A percentile compares a stretch with the other conserved stretches of the same genome.
Evolutionary conservation across 2,329 filamentous ascomycete species (phyloP).

Genomic region (Tolypocladium pustulatum): DNA sequence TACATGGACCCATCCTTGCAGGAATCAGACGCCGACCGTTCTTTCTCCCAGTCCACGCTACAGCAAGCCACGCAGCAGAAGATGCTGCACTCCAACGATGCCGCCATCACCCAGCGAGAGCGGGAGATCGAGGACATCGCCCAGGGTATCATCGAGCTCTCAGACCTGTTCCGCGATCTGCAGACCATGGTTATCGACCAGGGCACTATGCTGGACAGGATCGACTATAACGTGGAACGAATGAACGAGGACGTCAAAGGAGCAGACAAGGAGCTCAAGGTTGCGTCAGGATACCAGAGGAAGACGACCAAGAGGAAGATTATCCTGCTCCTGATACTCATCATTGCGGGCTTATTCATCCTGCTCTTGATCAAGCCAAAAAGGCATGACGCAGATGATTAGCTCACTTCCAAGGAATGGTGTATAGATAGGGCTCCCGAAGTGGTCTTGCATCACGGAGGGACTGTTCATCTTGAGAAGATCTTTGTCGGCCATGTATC

Average conservation of each 20-base stretch:
- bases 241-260: conserved; percentile 91
- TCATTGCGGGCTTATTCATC: conserved; percentile 82
- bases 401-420: not conserved
- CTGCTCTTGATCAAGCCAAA: conserved; percentile 73
- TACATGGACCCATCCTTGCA: conserved; percentile 81
- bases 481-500: conserved; percentile 11
- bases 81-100: conserved; percentile 65
- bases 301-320: conserved; percentile 85
- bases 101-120: conserved; percentile 81
- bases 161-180: conserved; percentile 92
- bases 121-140: conserved; percentile 97
- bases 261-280: conserved; percentile 83
- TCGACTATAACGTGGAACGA: conserved; percentile 95
- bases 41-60: conserved; percentile 80
- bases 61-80: conserved; percentile 64
- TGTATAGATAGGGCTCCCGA: not conserved
- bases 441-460: not conserved
- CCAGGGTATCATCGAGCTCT: conserved; percentile 92
- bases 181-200: conserved; percentile 94
- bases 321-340: conserved; percentile 74
- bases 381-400: conserved; percentile 19
- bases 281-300: conserved; percentile 82
- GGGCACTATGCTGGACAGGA: conserved; percentile 83
- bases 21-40: conserved; percentile 89
- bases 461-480: not conserved